Evolutionary conservation across 2,329 filamentous ascomycete genomes (phyloP).

Genomic region (Penicillium psychrosexuale): DNA sequence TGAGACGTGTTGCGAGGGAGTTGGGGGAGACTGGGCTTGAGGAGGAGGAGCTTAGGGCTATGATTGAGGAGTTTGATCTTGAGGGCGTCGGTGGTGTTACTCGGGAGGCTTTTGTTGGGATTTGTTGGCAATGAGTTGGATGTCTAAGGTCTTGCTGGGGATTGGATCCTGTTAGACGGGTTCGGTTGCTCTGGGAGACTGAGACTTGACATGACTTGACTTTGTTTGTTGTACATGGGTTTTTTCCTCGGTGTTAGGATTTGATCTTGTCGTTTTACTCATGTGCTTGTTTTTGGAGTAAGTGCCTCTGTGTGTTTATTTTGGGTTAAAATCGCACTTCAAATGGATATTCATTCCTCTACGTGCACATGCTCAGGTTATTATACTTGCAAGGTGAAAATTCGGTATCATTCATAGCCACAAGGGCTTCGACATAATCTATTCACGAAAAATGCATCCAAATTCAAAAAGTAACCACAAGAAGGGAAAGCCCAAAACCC

Average conservation of each 20-base stretch:
- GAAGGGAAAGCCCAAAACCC: not conserved
- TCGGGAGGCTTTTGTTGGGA: constrained; percentile 63
- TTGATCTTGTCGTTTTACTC: constrained; percentile 1
- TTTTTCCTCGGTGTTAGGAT: constrained; percentile 9
- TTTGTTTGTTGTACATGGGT: constrained; percentile 9
- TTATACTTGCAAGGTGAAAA: not conserved
- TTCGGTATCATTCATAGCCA: not conserved
- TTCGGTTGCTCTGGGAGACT: not conserved
- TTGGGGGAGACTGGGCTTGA: constrained; percentile 82
- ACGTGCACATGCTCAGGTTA: not conserved
- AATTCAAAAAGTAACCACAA: not conserved
- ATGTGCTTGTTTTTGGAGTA: not conserved
- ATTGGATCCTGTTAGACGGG: not conserved
- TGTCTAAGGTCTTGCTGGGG: not conserved
- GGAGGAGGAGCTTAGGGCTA: constrained; percentile 86
- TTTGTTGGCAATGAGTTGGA: constrained; percentile 54
- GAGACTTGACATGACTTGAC: constrained; percentile 1
- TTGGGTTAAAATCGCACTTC: not conserved
- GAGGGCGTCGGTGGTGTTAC: constrained; percentile 79
- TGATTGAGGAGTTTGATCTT: constrained; percentile 98
- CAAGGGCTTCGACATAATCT: not conserved
- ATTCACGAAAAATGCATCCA: not conserved
- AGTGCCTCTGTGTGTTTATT: not conserved
- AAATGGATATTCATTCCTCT: not conserved
- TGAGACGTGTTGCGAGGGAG: constrained; percentile 82